Percentiles rank a stretch among this genome's conserved stretches.
phyloP scores from a whole-genome alignment of 2,329 filamentous ascomycete genomes.

The Exophiala calicioides region DNA sequence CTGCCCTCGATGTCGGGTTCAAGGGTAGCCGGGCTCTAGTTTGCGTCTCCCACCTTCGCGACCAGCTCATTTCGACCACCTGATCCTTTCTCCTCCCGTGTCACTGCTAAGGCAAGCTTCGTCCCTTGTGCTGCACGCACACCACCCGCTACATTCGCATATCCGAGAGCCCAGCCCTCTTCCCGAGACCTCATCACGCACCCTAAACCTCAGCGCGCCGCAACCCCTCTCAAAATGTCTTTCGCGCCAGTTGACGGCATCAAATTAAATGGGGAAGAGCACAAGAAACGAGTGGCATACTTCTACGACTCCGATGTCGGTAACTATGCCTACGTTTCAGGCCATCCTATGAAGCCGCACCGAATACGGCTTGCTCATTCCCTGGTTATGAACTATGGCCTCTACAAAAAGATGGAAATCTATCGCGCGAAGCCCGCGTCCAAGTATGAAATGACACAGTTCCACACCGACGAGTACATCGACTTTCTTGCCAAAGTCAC shows the following conservation, averaged over 20 bases:
- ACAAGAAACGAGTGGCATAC: conserved; percentile 86
- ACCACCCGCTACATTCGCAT: too few species aligned
- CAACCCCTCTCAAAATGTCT: conserved; percentile 46
- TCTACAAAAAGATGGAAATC: conserved; percentile 74
- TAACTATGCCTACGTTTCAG: conserved; percentile 90
- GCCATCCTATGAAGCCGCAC: conserved; percentile 69
- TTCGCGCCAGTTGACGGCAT: conserved; percentile 57
- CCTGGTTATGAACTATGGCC: conserved; percentile 70
- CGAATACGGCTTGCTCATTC: conserved; percentile 67
- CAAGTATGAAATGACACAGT: conserved; percentile 71
- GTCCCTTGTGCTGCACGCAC: too few species aligned
- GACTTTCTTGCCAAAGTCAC: conserved; percentile 82
- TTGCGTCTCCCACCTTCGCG: too few species aligned
- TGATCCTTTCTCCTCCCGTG: too few species aligned
- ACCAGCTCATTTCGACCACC: too few species aligned
- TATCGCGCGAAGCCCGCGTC: conserved; percentile 76
- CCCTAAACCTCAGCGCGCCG: not conserved
- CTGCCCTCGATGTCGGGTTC: too few species aligned
- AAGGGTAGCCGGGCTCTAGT: too few species aligned
- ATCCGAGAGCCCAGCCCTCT: too few species aligned
- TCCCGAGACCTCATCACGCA: too few species aligned
- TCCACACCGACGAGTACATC: conserved; percentile 73
- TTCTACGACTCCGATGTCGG: conserved; percentile 99
- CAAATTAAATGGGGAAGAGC: conserved; percentile 52
- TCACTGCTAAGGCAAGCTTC: not conserved